Evolutionary conservation across 1,284 basidiomycete species (phyloP), one percentile per base, ranked within the genome.

Genomic region (Lentinula novae-zelandiae): DNA sequence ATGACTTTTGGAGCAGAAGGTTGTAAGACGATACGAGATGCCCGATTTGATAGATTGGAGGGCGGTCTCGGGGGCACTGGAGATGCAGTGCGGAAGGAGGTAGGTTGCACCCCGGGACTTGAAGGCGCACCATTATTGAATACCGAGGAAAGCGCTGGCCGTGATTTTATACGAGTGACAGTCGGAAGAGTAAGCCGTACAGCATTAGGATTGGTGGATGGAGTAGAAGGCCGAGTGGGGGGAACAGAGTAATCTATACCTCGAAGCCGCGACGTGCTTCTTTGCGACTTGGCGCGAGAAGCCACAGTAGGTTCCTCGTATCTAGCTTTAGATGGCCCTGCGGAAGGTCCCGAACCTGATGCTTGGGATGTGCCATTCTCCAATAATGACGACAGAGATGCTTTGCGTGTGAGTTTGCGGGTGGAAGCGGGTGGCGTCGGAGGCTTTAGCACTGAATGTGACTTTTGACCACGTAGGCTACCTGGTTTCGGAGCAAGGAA

Each of bases 171-270:
- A 39, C 89, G 83, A 6, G 86, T 80, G 64, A 76, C 76, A 6
- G 90, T 93, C 1, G 93, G 92, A 89, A 93, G 90, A n/a, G 91
- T 94, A 51, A 95, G 78, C 39, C 93, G 84, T 53, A 90, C 78
- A 12, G 89, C 89, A 22, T 80, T 80, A 20, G 88, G 80, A 71
- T 89, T 90, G 2, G 87, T 81, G 5, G 89, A 89, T 2, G 90
- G 90, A 1, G 90, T 92, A 27, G 83, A 85, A 3, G 90, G 89
- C 49, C 90, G 80, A 7, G 86, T 82, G 7, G 89, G 86, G n/a
- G 89, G 87, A n/a, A 89, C 80, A 67, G 78, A 81, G 69, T 82
- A 85, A 59, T 90, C 88, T 63, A 82, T 77, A 56, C 57, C 57
- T 22, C 57, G 48, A 27, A 58, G 40, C 20, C 85, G 82, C 67